Percentiles rank a stretch among this genome's conserved stretches.
Conservation (phyloP, 2,329 filamentous ascomycete species). For the Talaromyces albobiverticillius region DNA sequence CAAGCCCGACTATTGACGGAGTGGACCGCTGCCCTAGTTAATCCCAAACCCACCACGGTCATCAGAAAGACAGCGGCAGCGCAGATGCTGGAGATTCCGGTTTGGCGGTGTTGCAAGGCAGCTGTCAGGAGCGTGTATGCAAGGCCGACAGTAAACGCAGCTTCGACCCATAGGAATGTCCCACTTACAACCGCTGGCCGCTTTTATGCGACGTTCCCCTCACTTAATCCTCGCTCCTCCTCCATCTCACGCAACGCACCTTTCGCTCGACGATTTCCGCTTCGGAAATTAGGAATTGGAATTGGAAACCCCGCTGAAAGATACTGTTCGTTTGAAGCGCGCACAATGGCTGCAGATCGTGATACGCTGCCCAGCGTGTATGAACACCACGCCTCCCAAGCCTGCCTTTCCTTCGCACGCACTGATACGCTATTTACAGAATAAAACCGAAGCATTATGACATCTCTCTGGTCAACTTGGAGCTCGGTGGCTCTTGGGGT, state of each 20-base stretch:
- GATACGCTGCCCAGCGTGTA: slow-evolving; percentile 46
- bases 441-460: slow-evolving; percentile 85
- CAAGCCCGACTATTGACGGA: background rate
- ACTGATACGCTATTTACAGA: slow-evolving; percentile 33
- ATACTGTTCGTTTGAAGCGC: slow-evolving; percentile 39
- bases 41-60: background rate
- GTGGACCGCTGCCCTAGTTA: background rate
- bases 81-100: slow-evolving; percentile 30
- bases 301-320: slow-evolving; percentile 24
- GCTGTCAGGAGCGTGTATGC: slow-evolving; percentile 16
- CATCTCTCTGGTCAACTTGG: slow-evolving; percentile 75
- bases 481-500: slow-evolving; percentile 68
- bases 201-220: slow-evolving; percentile 20
- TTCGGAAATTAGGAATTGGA: slow-evolving; percentile 17
- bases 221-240: slow-evolving; percentile 19
- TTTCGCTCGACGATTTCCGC: slow-evolving; percentile 15
- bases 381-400: slow-evolving; percentile 18
- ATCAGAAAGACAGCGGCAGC: background rate
- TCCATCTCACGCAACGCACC: slow-evolving; percentile 3
- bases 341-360: slow-evolving; percentile 45
- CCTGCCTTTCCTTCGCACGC: background rate
- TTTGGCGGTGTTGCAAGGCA: slow-evolving; percentile 24
- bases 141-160: slow-evolving; percentile 21
- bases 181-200: slow-evolving; percentile 19
- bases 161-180: slow-evolving; percentile 27